Evolutionary conservation across 192 early-diverging fungal species (phyloP), one percentile per base, ranked within the genome.

Genomic region (Coemansia biformis): DNA sequence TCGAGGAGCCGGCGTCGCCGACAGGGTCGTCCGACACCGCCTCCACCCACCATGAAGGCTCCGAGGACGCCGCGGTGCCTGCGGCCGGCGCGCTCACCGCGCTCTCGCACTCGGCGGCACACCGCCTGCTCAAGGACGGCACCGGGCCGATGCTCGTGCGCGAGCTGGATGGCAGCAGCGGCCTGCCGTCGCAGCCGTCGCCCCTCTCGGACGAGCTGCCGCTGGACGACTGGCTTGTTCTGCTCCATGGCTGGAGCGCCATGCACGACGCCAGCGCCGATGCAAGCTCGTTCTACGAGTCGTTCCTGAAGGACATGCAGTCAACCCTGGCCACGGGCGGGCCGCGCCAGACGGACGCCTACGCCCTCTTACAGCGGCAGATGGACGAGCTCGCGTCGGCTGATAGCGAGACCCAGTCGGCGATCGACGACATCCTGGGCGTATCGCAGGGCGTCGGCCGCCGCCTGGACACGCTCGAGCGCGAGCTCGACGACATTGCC

Each of bases 361-460:
- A 44, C 32, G 39, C 38, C 5, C 57, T 61, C 21, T 63, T 66
- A 22, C 46, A 56, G 36, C 32, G 41, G 13, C 63, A 74, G 10
- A 48, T 66, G 12, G 42, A 45, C 0, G 63, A 53, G 48, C 58
- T 74, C 7, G 43, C 61, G 26, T 23, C 46, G 11, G 51, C 57
- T 4, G 49, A 31, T 47, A 59, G 34, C 29, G 70, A 57, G 4
- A 30, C 63, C 13, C 63, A 74, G 59, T 23, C 49, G 22, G 63
- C 70, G 0, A 57, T 74, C 28, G 70, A 74, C 34, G 70, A 65
- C 17, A 74, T 74, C 16, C 57, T 74, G 16, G 36, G 59, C 18
- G 70, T 62, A 22, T 74, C 70, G 8, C 63, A 66, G 36, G 70
- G 70, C 41, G 70, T 74, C 38, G 62, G 63, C 28, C 62, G 55